Evolutionary conservation across 1,284 basidiomycete genomes (phyloP), one percentile per base, ranked within the genome.

Genomic region (Ganoderma multipileum): DNA sequence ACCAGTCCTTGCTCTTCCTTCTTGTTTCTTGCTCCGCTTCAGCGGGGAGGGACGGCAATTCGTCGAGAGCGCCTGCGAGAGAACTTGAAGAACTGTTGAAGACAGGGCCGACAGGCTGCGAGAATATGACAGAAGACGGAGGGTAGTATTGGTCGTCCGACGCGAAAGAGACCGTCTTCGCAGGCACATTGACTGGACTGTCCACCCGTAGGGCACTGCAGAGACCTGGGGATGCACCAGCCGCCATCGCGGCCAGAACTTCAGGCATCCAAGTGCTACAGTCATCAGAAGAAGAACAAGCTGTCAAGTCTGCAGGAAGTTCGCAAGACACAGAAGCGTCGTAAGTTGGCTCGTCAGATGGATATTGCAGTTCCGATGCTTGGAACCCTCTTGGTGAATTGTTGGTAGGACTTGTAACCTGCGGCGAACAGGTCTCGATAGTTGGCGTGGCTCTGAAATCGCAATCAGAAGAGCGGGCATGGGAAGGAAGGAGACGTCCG

Each of bases 401-500:
- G 23, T 26, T 16, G 26, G 18, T 16, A 60, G 58, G 38, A 23
- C 23, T 23, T 38, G 36, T 60, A 18, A 60, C 23, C 38, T 41
- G 52, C 14, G 52, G 58, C 41, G 38, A 26, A 60, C 55, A 58
- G 11, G 64, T 28, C 18, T 18, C 23, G 18, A 30, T 33, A 23
- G 8, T 33, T 8, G 20, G 6, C 38, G 54, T 8, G 4, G 39
- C 26, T 33, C 7, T 18, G 23, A 33, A 26, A 3, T 58, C 23
- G 38, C 23, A 50, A 26, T 64, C 20, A 20, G 38, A 12, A 20
- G 63, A 58, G 28, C 33, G 30, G n/a, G 30, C n/a, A 42, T 28
- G 47, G 54, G 66, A 57, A 65, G 63, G 61, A 66, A 83, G 63
- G 59, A 84, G 76, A 1, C 78, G 77, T 62, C 84, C 79, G 68